phyloP scores from a whole-genome alignment of 257 asterid genomes.

The Apocynum venetum region DNA sequence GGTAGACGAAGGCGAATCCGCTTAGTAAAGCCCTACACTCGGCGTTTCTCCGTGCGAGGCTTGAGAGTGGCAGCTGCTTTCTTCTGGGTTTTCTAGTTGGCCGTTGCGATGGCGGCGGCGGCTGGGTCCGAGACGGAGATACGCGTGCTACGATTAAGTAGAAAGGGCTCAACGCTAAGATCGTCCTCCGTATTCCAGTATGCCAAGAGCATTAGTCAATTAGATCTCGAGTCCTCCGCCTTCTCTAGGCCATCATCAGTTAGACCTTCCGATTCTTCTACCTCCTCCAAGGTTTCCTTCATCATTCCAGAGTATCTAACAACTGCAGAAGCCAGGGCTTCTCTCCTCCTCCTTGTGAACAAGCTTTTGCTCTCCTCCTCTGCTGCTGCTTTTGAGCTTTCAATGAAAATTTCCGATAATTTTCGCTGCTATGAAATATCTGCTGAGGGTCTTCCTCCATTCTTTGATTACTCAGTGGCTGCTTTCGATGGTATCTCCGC shows the following conservation, averaged over 20 bases:
- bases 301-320: slow-evolving; percentile 46
- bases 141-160: slow-evolving; percentile 53
- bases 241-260: slow-evolving; percentile 38
- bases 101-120: slow-evolving; percentile 4
- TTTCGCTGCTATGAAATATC: slow-evolving; percentile 22
- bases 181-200: slow-evolving; percentile 50
- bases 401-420: slow-evolving; percentile 14
- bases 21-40: too few relatives aligned
- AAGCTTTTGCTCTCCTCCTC: slow-evolving; percentile 51
- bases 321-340: slow-evolving; percentile 52
- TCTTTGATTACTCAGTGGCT: slow-evolving; percentile 45
- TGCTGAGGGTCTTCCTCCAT: slow-evolving; percentile 15
- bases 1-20: too few relatives aligned
- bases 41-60: too few relatives aligned
- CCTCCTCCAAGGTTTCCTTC: slow-evolving; percentile 23
- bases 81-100: too few relatives aligned
- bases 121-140: slow-evolving; percentile 36
- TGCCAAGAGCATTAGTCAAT: slow-evolving; percentile 39
- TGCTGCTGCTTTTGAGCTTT: slow-evolving; percentile 35
- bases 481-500: slow-evolving; percentile 61
- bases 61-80: too few relatives aligned
- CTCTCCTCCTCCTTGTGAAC: slow-evolving; percentile 53
- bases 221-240: slow-evolving; percentile 52
- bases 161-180: slow-evolving; percentile 53
- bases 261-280: slow-evolving; percentile 7